Evolutionary conservation across 768 basidiomycete species (phyloP), one percentile per base, ranked within the genome.

Genomic region (Tulasnella sp.): DNA sequence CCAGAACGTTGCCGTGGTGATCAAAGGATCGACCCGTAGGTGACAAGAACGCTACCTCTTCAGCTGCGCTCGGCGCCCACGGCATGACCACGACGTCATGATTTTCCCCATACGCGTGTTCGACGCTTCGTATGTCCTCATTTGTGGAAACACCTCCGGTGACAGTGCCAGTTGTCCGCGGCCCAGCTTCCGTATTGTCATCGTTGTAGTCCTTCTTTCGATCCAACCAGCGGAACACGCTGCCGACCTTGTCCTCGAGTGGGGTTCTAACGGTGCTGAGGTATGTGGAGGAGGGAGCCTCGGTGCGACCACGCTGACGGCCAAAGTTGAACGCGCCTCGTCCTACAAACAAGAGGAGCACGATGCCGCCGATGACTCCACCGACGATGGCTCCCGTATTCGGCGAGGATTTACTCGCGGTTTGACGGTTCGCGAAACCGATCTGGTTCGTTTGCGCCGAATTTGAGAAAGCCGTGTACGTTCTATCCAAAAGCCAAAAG

Each of bases 351-450:
- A 50, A 48, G 42, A 62, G 22, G 49, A 48, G 31, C 7, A 38
- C 60, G n/a, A 62, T 1, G n/a, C 62, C 62, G 3, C 62, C 62
- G 11, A 62, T 30, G 10, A 62, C 62, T 9, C 60, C 62, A 19
- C 62, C 62, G 24, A 54, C 60, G 27, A 62, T 62, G 27, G 43
- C 34, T 10, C 62, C 62, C 29, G 42, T 48, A 19, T 61, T 59
- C 15, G 15, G 12, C 29, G 8, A 8, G 5, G 11, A 10, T n/a
- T 49, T 59, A 7, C 24, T 5, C 19, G 2, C 2, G 49, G 31
- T 34, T 2, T 29, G 44, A 10, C 57, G 57, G 15, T 49, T 38
- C 9, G 46, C 57, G 7, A 59, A 21, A 24, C 57, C 57, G 41
- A 59, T 48, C 27, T 44, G 46, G 57, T 59, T 59, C 19, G 22